Conservation (phyloP, 306 rosid genomes). For the Begonia peltatifolia region DNA sequence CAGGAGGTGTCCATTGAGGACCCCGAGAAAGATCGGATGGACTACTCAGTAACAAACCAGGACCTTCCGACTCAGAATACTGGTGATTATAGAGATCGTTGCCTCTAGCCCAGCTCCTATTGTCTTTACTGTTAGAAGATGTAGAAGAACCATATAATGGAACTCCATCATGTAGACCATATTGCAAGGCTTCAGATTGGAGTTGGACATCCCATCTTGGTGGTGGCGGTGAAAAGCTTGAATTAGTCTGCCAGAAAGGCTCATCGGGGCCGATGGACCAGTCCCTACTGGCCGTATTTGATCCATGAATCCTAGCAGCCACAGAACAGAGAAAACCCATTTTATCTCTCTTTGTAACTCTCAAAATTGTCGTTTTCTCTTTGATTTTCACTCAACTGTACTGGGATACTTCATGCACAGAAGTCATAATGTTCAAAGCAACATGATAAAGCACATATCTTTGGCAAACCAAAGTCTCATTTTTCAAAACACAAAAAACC, state of each 20-base stretch:
- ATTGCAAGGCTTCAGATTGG: constrained; percentile 56
- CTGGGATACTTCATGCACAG: constrained; percentile 16
- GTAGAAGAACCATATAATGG: constrained; percentile 48
- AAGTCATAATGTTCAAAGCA: constrained; percentile 9
- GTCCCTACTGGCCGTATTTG: constrained; percentile 70
- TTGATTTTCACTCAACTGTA: too few species aligned
- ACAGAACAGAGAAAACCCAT: constrained; percentile 99
- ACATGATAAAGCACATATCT: neutral
- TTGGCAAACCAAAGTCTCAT: neutral
- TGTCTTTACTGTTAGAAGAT: constrained; percentile 55
- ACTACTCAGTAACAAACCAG: constrained; percentile 53
- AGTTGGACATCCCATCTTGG: constrained; percentile 75
- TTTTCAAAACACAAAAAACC: neutral
- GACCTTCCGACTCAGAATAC: constrained; percentile 61
- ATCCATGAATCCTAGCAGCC: constrained; percentile 99
- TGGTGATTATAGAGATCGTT: constrained; percentile 58
- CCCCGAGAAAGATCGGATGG: constrained; percentile 76
- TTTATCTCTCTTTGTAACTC: constrained; percentile 57
- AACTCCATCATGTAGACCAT: constrained; percentile 39
- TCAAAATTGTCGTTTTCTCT: constrained; percentile 14
- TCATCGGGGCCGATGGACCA: constrained; percentile 88
- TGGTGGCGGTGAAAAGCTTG: constrained; percentile 73
- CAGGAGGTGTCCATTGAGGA: constrained; percentile 67
- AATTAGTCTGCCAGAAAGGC: constrained; percentile 85
- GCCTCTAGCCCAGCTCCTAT: constrained; percentile 60